Evolutionary conservation across 805 yeast species (phyloP), one percentile per base, ranked within the genome.

Genomic region (Candida tallmaniae): DNA sequence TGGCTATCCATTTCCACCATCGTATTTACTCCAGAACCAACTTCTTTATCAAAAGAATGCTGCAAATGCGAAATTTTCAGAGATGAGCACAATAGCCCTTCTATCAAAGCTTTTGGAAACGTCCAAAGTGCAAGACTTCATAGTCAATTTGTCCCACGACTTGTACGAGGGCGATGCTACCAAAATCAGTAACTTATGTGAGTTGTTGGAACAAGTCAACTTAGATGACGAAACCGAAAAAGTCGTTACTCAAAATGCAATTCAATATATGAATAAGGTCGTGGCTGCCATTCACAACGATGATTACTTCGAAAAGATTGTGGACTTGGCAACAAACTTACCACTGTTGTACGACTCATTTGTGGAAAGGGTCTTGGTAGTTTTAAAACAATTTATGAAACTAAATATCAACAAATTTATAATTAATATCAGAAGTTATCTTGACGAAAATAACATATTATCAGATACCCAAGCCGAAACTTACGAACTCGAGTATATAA

Each of bases 31-130:
- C n/a, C n/a, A n/a, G n/a, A n/a, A n/a, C n/a, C n/a, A n/a, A n/a
- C n/a, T n/a, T n/a, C n/a, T n/a, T n/a, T n/a, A n/a, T n/a, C n/a
- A n/a, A n/a, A n/a, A n/a, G n/a, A n/a, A n/a, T n/a, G n/a, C n/a
- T n/a, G n/a, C n/a, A n/a, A n/a, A n/a, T n/a, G n/a, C n/a, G n/a
- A n/a, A n/a, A n/a, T n/a, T n/a, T 7, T 20, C 23, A 20, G 7
- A 28, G 33, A 41, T 38, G 40, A 38, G 38, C 31, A 28, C 51
- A n/a, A 14, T 48, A 11, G 37, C 53, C n/a, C 39, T 55, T 29
- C 42, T 60, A 10, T 42, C 58, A 21, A 46, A 48, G 47, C 51
- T 50, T 34, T 46, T 61, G 38, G 58, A 34, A 21, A 29, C 40
- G 1, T 36, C 29, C 3, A 46, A 48, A 21, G 46, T 50, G 34